Evolutionary conservation across 129 eudicot genomes (phyloP), one percentile per base, ranked within the genome.

Genomic region (Flaveria bidentis): DNA sequence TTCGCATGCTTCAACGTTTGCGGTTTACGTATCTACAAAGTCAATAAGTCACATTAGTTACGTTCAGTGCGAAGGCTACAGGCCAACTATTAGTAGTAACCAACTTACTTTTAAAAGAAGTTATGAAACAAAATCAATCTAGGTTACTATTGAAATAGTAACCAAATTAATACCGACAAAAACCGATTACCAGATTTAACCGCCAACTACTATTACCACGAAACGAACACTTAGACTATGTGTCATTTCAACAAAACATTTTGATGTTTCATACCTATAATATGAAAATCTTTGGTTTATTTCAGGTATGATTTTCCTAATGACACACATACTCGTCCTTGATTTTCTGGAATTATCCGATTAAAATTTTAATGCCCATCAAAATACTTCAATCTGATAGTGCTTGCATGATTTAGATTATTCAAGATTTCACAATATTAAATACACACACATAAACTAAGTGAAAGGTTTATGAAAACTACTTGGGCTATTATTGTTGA

Each of bases 401-500:
- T 18, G 11, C 2, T 56, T 56, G 0, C 22, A 45, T 2, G 11
- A n/a, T 53, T 53, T 9, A 2, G 12, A 53, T 30, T 30, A 30
- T 30, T 30, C 39, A 30, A 5, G 13, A 17, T 3, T n/a, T n/a
- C 0, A 52, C 15, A 46, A 46, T 2, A 46, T 13, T 12, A 46
- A 2, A 44, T 46, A 46, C 11, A 46, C 51, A 33, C 5, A 47
- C n/a, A 47, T 3, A 47, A 47, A 8, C 12, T 45, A 53, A 8
- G 25, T n/a, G 7, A 17, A 17, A 17, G 11, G 18, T 14, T 2
- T 17, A 53, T 2, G 61, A 53, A 53, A 41, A 30, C n/a, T 47
- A 83, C 86, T 1, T 6, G 82, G 41, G 87, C 88, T 53, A 87
- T 49, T 55, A 51, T 69, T 9, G 55, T 53, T 39, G 86, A 77